These are phyloP conservation scores for Colletotrichum truncatum DNA, from an alignment of 2,329 filamentous ascomycete genomes.

Conservation along the genomic window DNA sequence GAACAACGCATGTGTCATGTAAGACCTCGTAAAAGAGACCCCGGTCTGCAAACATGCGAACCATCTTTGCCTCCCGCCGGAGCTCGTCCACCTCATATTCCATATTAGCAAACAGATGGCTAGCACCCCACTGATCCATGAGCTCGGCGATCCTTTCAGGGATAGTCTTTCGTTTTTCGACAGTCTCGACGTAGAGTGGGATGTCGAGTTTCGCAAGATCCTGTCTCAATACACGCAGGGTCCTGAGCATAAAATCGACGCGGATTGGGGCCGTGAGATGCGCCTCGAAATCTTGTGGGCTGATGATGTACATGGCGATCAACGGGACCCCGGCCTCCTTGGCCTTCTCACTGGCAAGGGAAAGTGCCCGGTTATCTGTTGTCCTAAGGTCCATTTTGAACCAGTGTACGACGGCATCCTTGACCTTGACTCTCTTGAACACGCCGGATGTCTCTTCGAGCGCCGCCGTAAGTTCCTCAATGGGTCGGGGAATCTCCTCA, in stretches of 20 bases:
- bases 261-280: constrained; percentile 78
- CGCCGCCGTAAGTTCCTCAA: constrained; percentile 71
- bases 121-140: constrained; percentile 76
- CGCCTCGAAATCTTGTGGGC: constrained; percentile 85
- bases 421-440: constrained; percentile 61
- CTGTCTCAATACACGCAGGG: constrained; percentile 68
- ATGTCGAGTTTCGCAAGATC: constrained; percentile 79
- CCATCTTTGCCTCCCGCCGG: constrained; percentile 75
- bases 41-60: constrained; percentile 66
- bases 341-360: constrained; percentile 72
- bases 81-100: constrained; percentile 95
- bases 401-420: constrained; percentile 83
- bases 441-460: constrained; percentile 66
- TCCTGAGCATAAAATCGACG: constrained; percentile 84
- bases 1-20: constrained; percentile 85
- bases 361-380: constrained; percentile 77
- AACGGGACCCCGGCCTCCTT: constrained; percentile 75
- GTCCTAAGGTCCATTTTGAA: constrained; percentile 85
- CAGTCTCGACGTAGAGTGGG: constrained; percentile 79
- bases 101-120: constrained; percentile 82
- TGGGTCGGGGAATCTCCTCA: constrained; percentile 76
- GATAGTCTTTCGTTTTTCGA: constrained; percentile 71
- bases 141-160: constrained; percentile 70
- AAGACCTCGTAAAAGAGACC: constrained; percentile 76
- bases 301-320: constrained; percentile 81